Base-by-base conservation (phyloP, 2,329 filamentous ascomycete genomes). In the Penicillium palitans region DNA sequence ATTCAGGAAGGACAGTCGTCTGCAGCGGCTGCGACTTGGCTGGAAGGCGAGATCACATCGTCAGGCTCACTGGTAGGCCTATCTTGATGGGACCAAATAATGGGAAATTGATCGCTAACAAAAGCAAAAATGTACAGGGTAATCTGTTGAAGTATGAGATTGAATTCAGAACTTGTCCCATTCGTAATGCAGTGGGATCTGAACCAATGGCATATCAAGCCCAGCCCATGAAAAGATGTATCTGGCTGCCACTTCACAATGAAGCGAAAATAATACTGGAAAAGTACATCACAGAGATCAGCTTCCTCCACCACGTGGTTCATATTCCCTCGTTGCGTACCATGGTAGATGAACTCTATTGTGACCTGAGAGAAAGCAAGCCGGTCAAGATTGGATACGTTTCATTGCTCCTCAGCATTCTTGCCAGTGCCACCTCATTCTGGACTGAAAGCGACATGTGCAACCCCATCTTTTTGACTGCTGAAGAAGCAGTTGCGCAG, bases 301-400 rank as follows among this genome's bases (percentile, higher is more conserved):
- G 68, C 9, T 71, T 68, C 48, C 60, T 75, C 29, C 70, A 76
- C 35, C 74, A 76, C 55, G 65, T 78, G 24, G 57, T 73, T 1
- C 73, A 76, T 47, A 50, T 37, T 6, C 74, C 72, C 3, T 70
- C 70, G 0, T 54, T 75, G 7, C 62, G 63, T 17, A 27, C 55
- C 7, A 29, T 69, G 15, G 44, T 76, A 6, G 66, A 73, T 24
- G 61, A 69, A 1, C 55, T 71, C 6, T 76, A 76, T 54, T 27
- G 58, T n/a, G 56, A 61, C 19, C 44, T 72, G 5, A 55, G 55
- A 12, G 49, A 63, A 10, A 63, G 63, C 39, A 59, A 52, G 3
- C 61, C 61, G 2, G 55, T 72, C 13, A 65, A 67, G 8, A 52
- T 65, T 9, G 70, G 72, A 3, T 60, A 69, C 10, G 63, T 74